Evolutionary conservation across 1,139 yeast genomes (phyloP), one percentile per base, ranked within the genome.

Genomic region (Candida smagusa): DNA sequence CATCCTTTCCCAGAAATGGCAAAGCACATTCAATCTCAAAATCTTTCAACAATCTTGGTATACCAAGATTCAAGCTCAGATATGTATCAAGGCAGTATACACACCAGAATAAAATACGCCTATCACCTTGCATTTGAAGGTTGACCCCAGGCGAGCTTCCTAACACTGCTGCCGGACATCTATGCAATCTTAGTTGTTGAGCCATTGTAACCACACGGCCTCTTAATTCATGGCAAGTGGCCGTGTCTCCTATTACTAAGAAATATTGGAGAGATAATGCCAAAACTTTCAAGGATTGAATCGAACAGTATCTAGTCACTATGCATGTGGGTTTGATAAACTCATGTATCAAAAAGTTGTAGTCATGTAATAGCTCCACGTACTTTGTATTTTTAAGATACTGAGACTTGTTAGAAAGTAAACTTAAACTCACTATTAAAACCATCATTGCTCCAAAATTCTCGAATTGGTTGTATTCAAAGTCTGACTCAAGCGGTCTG

Each of bases 91-190:
- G 68, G 29, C 83, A 73, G 56, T 86, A 88, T 30, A 83, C 77
- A 46, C 88, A 81, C 96, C 96, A 89, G 52, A 88, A 88, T 28
- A 86, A 61, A 34, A 87, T 74, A 53, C 95, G 77, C 43, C 96
- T 71, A 53, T 85, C 87, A 45, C 89, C 90, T 59, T 84, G 94
- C 65, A 84, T 89, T 41, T 61, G 63, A 24, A 78, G 63, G 36
- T 75, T 75, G 7, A 79, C 75, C 6, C 83, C 81, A 11, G 34
- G 26, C 2, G 77, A 75, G 16, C 67, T 53, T 0, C 74, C 74
- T 37, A 84, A 61, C 5, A 88, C 90, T 0, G 94, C 90, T 9
- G 90, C 84, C 9, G 95, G 96, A 60, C 95, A 84, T 47, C 95
- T 73, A 55, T 88, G 95, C 36, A 89, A 68, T 49, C 96, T 77